A percentile compares a stretch with the other conserved stretches of the same genome.
These are phyloP conservation scores for Alternaria metachromatica DNA, from an alignment of 2,329 filamentous ascomycete species.

Conservation along the genomic window DNA sequence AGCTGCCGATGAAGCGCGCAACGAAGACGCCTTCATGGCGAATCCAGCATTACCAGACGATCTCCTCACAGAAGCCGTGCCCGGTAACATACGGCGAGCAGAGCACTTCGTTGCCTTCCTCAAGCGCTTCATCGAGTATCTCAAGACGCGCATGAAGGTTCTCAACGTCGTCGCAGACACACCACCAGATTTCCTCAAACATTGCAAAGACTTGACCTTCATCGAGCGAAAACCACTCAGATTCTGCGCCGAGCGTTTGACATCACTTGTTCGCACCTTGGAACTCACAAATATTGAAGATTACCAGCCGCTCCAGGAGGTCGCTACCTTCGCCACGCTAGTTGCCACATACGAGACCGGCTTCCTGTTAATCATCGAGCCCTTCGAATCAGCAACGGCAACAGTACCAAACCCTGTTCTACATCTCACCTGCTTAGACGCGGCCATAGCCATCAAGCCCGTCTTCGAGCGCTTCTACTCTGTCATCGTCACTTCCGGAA, in stretches of 20 bases:
- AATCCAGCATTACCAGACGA: conserved; percentile 95
- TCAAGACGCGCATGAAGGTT: conserved; percentile 98
- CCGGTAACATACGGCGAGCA: conserved; percentile 92
- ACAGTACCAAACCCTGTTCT: conserved; percentile 96
- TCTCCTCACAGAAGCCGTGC: conserved; percentile 91
- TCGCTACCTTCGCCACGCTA: conserved; percentile 95
- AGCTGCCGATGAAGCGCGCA: conserved; percentile 84
- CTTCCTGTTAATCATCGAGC: conserved; percentile 94
- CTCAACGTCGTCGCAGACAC: conserved; percentile 97
- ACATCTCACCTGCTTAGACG: conserved; percentile 95
- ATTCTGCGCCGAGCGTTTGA: conserved; percentile 93
- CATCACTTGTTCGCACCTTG: conserved; percentile 90
- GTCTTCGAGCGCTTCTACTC: conserved; percentile 98
- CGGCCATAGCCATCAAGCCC: conserved; percentile 96
- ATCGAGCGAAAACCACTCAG: conserved; percentile 95
- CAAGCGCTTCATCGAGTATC: conserved; percentile 95
- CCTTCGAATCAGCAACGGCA: conserved; percentile 92
- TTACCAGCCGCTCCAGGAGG: conserved; percentile 94
- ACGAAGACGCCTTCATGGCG: conserved; percentile 96
- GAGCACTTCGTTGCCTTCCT: conserved; percentile 96
- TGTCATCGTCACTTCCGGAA: conserved; percentile 97
- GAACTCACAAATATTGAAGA: conserved; percentile 98
- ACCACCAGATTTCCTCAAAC: conserved; percentile 88
- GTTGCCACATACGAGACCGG: conserved; percentile 97
- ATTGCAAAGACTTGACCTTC: conserved; percentile 94